Base-by-base conservation (phyloP, 352 stramenopile species). In the Phytophthora cactorum region DNA sequence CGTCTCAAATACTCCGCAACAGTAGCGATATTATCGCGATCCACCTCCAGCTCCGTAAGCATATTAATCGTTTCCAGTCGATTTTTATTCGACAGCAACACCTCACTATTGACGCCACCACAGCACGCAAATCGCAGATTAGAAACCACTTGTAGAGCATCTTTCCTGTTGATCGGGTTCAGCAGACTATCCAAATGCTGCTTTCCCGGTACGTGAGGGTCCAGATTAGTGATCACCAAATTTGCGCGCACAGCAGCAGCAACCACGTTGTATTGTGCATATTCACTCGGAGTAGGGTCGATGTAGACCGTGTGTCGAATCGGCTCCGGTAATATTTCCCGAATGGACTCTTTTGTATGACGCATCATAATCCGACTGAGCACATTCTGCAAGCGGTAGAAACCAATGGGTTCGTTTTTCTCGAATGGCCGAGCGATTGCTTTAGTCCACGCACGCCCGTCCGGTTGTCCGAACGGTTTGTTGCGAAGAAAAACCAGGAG, bases 311-410 rank as follows among this genome's bases (percentile, higher is more conserved):
- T 77, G 28, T 55, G 69, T 54, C 75, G 80, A 22, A 84, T 79
- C 7, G 82, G 81, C 45, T 85, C 56, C 0, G 82, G 81, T 5
- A 92, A 72, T n/a, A 90, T 81, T 10, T 75, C 68, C 7, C 58
- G 65, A 27, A 99, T 89, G 14, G 97, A 97, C 5, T 82, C 65
- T 63, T 99, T 99, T 4, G 94, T 98, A 63, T 99, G 96, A 2
- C 97, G 82, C 43, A 98, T 85, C 97, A 99, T 99, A 17, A 98
- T 88, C 36, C 90, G 80, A 34, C 86, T 92, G 6, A 98, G 67
- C 12, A 98, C 57, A 27, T 90, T 81, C 53, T 88, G 79, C 5
- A 98, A 60, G 17, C 92, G 87, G 39, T 90, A 74, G 50, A 89
- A 93, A 1, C 72, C 86, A 14, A 86, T 68, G 8, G 67, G 52